Base-by-base conservation (phyloP, 257 asterid genomes). In the Voacanga thouarsii region DNA sequence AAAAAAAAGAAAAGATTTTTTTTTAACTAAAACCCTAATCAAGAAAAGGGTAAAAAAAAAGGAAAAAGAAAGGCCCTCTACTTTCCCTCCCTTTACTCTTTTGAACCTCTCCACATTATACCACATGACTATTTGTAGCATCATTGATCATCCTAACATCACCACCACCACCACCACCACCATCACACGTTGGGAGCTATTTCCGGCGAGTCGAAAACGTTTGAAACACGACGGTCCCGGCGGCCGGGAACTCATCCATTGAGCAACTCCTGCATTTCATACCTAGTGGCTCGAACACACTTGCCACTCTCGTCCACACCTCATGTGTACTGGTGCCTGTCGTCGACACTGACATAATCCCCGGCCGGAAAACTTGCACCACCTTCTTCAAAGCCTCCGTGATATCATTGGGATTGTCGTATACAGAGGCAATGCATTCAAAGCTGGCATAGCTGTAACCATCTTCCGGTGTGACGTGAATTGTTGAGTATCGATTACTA, bases 391-490 rank as follows among this genome's bases (percentile, higher is more conserved):
- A 30, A 3, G 82, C 81, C 80, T 84, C 86, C 8, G 47, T 37
- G 8, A 95, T 79, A n/a, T 78, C 82, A 43, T 71, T 85, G 11
- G 83, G 77, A 37, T 82, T 87, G 21, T 88, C 93, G 76, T 84
- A 84, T 3, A 91, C 80, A 24, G 96, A 90, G 1, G 89, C 93
- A 10, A 90, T 89, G 37, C 94, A 88, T 82, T 96, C 99, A 74
- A 81, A 96, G 76, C 99, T 96, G 0, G 99, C 99, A 70, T 96
- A 96, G 75, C 99, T 96, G 69, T 90, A 93, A 1, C 94, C 99
- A 16, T 96, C 98, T 84, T 96, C 99, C 7, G 99, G 99, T 12
- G 99, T 96, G 19, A 96, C 99, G 74, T 96, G 99, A 64, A 96
- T 89, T 6, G 99, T 96, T 2, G 97, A 96, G 78, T 96, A 96